Percentiles rank a stretch among this genome's conserved stretches.
Conservation (phyloP, 805 yeast genomes). For the Candida stauntonica region DNA sequence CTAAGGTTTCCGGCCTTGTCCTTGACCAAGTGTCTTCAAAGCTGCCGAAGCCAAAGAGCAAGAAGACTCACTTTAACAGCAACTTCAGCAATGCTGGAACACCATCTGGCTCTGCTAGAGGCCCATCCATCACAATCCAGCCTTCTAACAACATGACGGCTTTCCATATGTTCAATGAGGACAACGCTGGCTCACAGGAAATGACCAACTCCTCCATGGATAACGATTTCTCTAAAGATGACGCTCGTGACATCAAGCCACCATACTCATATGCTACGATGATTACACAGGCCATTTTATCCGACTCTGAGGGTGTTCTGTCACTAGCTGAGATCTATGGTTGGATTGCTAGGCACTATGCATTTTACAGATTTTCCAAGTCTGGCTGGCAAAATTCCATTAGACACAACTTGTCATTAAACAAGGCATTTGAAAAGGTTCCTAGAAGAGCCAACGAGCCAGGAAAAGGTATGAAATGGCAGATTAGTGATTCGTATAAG, state of each 20-base stretch:
- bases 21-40: conserved; percentile 32
- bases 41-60: conserved; percentile 27
- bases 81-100: no score
- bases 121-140: conserved; percentile 11
- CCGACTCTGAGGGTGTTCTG: conserved; percentile 82
- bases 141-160: conserved; percentile 32
- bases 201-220: conserved; percentile 14
- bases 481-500: conserved; percentile 78
- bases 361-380: conserved; percentile 86
- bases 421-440: conserved; percentile 96
- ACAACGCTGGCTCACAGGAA: conserved; percentile 6
- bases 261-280: conserved; percentile 96
- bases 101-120: no score
- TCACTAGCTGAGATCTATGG: conserved; percentile 88
- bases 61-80: conserved; percentile 11
- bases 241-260: conserved; percentile 89
- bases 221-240: conserved; percentile 80
- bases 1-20: conserved; percentile 47
- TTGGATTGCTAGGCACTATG: conserved; percentile 84
- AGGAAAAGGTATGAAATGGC: conserved; percentile 99
- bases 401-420: conserved; percentile 88
- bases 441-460: conserved; percentile 95
- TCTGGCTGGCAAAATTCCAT: conserved; percentile 99
- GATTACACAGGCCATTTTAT: conserved; percentile 95
- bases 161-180: conserved; percentile 51